Base-by-base conservation (phyloP, 345 rosid species). In the Ceriops tagal region DNA sequence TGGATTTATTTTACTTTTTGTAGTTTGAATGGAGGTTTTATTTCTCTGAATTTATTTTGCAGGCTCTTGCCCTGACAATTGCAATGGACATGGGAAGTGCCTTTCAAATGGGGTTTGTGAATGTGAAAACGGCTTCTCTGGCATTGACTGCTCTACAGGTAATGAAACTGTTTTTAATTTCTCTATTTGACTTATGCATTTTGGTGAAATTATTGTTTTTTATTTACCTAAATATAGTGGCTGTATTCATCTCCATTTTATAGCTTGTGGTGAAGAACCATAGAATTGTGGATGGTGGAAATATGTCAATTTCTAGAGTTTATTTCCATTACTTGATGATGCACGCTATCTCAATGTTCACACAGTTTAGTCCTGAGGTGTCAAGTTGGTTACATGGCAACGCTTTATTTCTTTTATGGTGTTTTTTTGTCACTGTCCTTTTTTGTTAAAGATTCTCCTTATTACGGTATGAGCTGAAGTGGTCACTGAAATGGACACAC, bases 71-170 rank as follows among this genome's bases (percentile, higher is more conserved):
- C 97, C 97, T 32, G 83, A 78, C 57, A 85, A 89, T 72, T 95
- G 99, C 79, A 87, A 68, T 56, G 87, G 91, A 20, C 88, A 37
- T 65, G 99, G 99, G 60, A 85, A 83, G 81, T 95, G 99, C 83
- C 88, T 87, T 49, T 64, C 82, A 53, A 83, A 77, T 57, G 99
- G 98, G 65, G 77, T 81, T 26, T 95, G 99, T 77, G 76, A 70
- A 74, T 95, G 99, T 65, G 80, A 80, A 57, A 85, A 84, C 55
- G 91, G 98, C 64, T 91, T 76, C 78, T 85, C 99, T 15, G 99
- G 99, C 71, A 72, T 88, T 1, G 99, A 95, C 82, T 95, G 99
- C 75, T 89, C 98, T 53, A 96, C 99, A 9, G 99, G 99, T 96
- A 78, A 69, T 70, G 32, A 58, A 24, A 24, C 26, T 43, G 28